Evolutionary conservation across 1,139 yeast species (phyloP).

Genomic region (Sugiyamaella xylanicola): DNA sequence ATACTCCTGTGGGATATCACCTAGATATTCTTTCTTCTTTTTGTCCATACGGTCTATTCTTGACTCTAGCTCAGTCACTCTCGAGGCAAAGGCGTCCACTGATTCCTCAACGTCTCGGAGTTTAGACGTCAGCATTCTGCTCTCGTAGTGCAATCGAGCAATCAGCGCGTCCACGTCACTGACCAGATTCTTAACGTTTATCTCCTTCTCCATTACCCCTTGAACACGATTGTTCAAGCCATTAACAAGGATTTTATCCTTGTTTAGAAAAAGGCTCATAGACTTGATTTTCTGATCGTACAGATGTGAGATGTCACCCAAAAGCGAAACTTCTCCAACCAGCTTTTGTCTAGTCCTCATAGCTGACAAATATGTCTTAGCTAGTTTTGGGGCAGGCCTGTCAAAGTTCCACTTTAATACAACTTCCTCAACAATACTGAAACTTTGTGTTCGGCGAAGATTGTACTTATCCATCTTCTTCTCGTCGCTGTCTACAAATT

Average conservation of each 20-base stretch:
- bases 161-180: constrained; percentile 67
- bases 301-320: constrained; percentile 22
- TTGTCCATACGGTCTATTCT: constrained; percentile 35
- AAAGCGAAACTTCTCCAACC: constrained; percentile 22
- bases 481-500: constrained; percentile 15
- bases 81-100: constrained; percentile 53
- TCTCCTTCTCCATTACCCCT: constrained; percentile 28
- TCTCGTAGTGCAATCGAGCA: constrained; percentile 79
- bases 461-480: constrained; percentile 19
- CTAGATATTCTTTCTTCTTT: constrained; percentile 8
- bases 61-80: constrained; percentile 46
- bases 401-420: constrained; percentile 39
- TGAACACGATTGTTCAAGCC: constrained; percentile 28
- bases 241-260: constrained; percentile 27
- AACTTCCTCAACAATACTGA: constrained; percentile 49
- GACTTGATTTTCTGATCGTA: constrained; percentile 19
- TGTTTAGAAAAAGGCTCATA: constrained; percentile 22
- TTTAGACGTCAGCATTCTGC: constrained; percentile 68
- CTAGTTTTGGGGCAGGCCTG: constrained; percentile 13
- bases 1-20: constrained; percentile 16
- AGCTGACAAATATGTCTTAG: constrained; percentile 22
- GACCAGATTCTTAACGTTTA: constrained; percentile 51
- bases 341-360: constrained; percentile 23
- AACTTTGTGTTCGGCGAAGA: constrained; percentile 42
- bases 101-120: constrained; percentile 81